Evolutionary conservation across 257 asterid genomes (phyloP).

Genomic region (Paulownia fortunei): DNA sequence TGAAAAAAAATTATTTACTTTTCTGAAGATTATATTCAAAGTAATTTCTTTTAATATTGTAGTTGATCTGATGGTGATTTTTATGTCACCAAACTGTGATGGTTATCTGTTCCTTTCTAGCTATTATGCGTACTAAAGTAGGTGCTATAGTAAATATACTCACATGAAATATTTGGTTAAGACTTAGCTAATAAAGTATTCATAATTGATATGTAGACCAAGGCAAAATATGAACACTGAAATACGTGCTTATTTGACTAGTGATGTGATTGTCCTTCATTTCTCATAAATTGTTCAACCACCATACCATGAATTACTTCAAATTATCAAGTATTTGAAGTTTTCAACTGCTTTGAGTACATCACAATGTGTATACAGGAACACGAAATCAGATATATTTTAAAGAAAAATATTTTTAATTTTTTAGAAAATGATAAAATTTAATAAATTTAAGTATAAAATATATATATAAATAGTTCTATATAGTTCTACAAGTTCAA

Average conservation of each 20-base stretch:
- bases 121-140: not conserved
- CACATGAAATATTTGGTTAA: not conserved
- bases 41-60: too few species aligned
- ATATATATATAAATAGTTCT: too few species aligned
- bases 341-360: too few species aligned
- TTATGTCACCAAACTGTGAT: not conserved
- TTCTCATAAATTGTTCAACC: slow-evolving; percentile 9
- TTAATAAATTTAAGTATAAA: too few species aligned
- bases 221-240: not conserved
- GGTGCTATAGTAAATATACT: not conserved
- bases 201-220: not conserved
- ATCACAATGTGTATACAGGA: too few species aligned
- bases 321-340: too few species aligned
- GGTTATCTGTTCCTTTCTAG: not conserved
- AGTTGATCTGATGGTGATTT: not conserved
- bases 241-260: not conserved
- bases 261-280: not conserved
- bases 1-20: too few species aligned
- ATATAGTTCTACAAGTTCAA: too few species aligned
- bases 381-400: too few species aligned
- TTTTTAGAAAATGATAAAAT: too few species aligned
- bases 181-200: slow-evolving; percentile 22
- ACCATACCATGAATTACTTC: not conserved
- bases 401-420: too few species aligned
- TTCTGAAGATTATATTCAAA: too few species aligned